Evolutionary conservation across 2,329 filamentous ascomycete genomes (phyloP), one percentile per base, ranked within the genome.

Genomic region (Aspergillus caelatus): DNA sequence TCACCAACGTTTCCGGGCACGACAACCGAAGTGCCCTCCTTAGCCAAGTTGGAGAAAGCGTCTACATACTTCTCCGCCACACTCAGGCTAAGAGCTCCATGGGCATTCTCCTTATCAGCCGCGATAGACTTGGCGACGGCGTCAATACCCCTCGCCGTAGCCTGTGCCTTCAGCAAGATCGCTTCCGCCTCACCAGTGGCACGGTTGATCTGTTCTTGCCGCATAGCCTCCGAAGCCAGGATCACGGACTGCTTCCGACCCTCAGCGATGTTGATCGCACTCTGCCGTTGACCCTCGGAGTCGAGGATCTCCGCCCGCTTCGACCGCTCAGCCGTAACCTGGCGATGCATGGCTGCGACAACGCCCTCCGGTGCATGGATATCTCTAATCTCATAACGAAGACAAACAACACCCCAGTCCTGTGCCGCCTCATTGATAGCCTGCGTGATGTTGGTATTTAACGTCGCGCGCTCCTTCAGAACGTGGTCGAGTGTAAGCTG

Each of bases 51-150:
- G 70, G 87, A 90, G 74, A 98, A 99, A 4, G 95, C 95, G 53
- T 96, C 94, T 58, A 99, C 95, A 72, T 99, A 99, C 81, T 97
- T 97, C 86, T 99, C 95, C 0, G 95, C 95, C 10, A 99, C 92
- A 16, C 86, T 92, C 66, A 99, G 81, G 73, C 92, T 94, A 52
- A 99, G 86, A 30, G 95, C 95, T 39, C 88, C 88, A 76, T 95
- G 91, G 2, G 95, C 95, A 61, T 89, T 85, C 61, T 88, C 85
- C 68, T 90, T 84, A 62, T 94, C 94, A 55, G 89, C 82, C 21
- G 85, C 83, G 65, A 98, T 96, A 50, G 89, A 86, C 65, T 85
- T 82, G 7, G 92, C 92, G 16, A 99, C 93, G 30, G 91, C 90
- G 64, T 96, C 92, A 71, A 99, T 96, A 46, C 94, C 95, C 32